Conservation (phyloP, 306 rosid species). For the Malus fusca region DNA sequence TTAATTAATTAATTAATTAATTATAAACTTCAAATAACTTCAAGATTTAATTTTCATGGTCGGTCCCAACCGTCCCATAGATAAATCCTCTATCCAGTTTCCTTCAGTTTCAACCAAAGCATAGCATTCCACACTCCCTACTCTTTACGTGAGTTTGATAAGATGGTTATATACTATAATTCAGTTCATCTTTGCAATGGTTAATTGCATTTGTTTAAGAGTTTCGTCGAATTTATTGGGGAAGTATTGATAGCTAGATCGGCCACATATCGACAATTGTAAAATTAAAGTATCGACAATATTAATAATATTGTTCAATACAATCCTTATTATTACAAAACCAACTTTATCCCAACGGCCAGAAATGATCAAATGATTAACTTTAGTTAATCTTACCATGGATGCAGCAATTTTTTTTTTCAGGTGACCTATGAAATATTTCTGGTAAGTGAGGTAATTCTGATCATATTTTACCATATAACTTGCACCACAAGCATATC, state of each 20-base stretch:
- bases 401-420: neutral
- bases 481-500: neutral
- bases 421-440: slow-evolving; percentile 8
- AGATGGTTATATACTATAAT: neutral
- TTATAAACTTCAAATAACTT: neutral
- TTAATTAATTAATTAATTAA: neutral
- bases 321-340: slow-evolving; percentile 4
- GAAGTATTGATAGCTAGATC: neutral
- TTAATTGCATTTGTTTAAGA: neutral
- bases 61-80: slow-evolving; percentile 7
- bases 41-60: slow-evolving; percentile 15
- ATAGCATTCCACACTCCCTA: slow-evolving; percentile 4
- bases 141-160: neutral
- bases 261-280: neutral
- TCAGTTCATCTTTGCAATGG: neutral
- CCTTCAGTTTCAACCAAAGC: slow-evolving; percentile 34
- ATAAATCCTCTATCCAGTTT: slow-evolving; percentile 12
- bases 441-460: neutral
- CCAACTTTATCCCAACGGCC: slow-evolving; percentile 31
- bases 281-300: no score
- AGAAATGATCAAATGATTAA: slow-evolving; percentile 32
- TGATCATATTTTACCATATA: neutral
- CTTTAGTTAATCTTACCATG: slow-evolving; percentile 11
- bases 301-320: neutral
- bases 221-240: neutral